Base-by-base conservation (phyloP, 768 basidiomycete species). In the Mycena vitilis region DNA sequence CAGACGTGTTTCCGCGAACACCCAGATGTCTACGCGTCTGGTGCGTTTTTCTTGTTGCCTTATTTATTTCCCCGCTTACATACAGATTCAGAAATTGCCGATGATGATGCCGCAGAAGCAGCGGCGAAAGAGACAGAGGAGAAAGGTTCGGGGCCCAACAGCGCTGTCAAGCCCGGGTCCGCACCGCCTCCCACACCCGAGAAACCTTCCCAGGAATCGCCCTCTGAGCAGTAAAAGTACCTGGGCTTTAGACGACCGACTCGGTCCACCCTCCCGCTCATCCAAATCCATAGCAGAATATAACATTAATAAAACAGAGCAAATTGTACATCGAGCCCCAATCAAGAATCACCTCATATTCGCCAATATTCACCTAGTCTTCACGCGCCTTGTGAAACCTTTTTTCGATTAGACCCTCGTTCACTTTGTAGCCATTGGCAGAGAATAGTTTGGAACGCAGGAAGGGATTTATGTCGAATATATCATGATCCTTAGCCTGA, bases 1-100 rank as follows among this genome's bases (percentile, higher is more conserved):
- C 98, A 99, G 76, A 90, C 91, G 62, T 99, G 98, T 86, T 99
- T 99, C 86, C 89, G 96, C 74, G 91, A 89, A 66, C 94, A 99
- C 79, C 97, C 97, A 0, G 96, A 99, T 30, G 85, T 95, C n/a
- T 99, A 99, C 78, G 95, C 91, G 18, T 94, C 95, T 71, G 96
- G 96, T 96, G 80, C 69, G 93, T 79, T 12, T 34, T 47, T 60
- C 60, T 60, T 25, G 18, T 66, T 20, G 20, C 47, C 6, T 60
- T 22, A 60, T 60, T 54, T 36, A 18, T 52, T 40, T 40, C 40
- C 1, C 40, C 55, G 65, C 61, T 73, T 47, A 70, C 34, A 56
- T 34, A 44, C 36, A 30, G n/a, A 5, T 30, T 52, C 48, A 55
- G 34, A 54, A 60, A 68, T 72, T 25, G 71, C 64, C 38, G 71